Evolutionary conservation across 257 asterid genomes (phyloP).

Genomic region (Parsonsia alboflavescens): DNA sequence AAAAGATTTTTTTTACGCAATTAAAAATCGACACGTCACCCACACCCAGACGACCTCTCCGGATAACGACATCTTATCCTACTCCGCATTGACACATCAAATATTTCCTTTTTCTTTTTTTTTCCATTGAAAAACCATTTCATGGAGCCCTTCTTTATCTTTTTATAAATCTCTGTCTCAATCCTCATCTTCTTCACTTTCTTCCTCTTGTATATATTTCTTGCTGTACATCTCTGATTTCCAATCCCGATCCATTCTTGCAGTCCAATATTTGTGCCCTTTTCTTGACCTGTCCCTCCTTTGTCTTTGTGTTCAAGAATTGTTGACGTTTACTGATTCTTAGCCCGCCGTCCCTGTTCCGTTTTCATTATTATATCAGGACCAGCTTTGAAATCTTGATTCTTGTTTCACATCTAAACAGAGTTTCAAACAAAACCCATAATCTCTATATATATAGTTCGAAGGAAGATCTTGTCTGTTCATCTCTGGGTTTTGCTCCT

Average conservation of each 20-base stretch:
- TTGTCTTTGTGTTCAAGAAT: neutral
- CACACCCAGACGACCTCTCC: neutral
- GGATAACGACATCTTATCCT: conserved; percentile 20
- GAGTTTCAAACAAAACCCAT: neutral
- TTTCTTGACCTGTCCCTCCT: neutral
- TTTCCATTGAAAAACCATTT: neutral
- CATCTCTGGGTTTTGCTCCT: neutral
- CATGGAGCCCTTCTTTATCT: too few relatives aligned
- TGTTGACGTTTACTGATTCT: neutral
- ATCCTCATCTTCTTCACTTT: neutral
- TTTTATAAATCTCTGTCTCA: neutral
- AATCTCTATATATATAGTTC: neutral
- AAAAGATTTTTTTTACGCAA: neutral
- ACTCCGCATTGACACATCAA: neutral
- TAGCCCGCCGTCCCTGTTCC: neutral
- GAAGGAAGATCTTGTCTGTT: neutral
- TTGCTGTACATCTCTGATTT: neutral
- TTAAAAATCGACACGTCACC: conserved; percentile 10
- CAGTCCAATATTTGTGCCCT: neutral
- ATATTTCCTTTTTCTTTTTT: neutral
- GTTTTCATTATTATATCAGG: neutral
- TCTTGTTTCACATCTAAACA: neutral
- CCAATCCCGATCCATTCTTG: neutral
- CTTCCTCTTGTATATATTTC: too few relatives aligned
- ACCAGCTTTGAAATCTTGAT: neutral